phyloP scores from a whole-genome alignment of 2,329 filamentous ascomycete genomes.

The Fusarium brevicatenulatum region DNA sequence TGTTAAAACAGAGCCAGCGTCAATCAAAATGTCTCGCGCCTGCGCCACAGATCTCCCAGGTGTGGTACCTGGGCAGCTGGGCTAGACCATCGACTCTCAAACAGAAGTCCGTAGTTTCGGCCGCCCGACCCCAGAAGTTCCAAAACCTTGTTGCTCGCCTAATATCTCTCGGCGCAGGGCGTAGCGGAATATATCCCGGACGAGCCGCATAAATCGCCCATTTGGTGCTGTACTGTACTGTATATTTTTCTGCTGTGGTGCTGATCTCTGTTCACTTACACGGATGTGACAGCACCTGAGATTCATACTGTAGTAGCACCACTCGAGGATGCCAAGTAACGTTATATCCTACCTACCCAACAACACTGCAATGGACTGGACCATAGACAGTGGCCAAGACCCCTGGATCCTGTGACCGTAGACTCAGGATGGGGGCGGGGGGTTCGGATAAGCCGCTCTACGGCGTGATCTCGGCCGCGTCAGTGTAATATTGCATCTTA shows the following conservation, averaged over 20 bases:
- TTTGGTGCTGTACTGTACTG: not conserved
- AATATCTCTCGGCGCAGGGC: slow-evolving; percentile 9
- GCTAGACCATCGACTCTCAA: slow-evolving; percentile 1
- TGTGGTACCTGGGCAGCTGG: slow-evolving; percentile 12
- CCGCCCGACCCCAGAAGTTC: slow-evolving; percentile 19
- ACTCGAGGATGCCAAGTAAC: not conserved
- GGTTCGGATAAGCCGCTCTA: slow-evolving; percentile 36
- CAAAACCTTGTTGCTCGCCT: slow-evolving; percentile 14
- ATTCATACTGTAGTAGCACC: not conserved
- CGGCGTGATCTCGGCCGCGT: slow-evolving; percentile 42
- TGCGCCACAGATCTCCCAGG: slow-evolving; percentile 31
- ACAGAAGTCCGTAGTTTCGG: slow-evolving; percentile 13
- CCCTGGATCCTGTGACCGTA: slow-evolving; percentile 20
- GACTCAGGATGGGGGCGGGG: slow-evolving; percentile 11
- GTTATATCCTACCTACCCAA: not conserved
- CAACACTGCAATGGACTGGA: not conserved
- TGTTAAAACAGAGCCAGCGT: slow-evolving; percentile 11
- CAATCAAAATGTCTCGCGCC: slow-evolving; percentile 5
- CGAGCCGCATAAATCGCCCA: slow-evolving; percentile 16
- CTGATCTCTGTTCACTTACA: slow-evolving; percentile 19
- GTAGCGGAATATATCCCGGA: slow-evolving; percentile 30
- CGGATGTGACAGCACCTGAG: not conserved
- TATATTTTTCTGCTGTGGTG: slow-evolving; percentile 11
- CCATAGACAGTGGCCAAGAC: not conserved
- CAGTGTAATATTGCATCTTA: slow-evolving; percentile 34